Conservation (phyloP, 352 stramenopile species). For the Globisporangium cederbergense region DNA sequence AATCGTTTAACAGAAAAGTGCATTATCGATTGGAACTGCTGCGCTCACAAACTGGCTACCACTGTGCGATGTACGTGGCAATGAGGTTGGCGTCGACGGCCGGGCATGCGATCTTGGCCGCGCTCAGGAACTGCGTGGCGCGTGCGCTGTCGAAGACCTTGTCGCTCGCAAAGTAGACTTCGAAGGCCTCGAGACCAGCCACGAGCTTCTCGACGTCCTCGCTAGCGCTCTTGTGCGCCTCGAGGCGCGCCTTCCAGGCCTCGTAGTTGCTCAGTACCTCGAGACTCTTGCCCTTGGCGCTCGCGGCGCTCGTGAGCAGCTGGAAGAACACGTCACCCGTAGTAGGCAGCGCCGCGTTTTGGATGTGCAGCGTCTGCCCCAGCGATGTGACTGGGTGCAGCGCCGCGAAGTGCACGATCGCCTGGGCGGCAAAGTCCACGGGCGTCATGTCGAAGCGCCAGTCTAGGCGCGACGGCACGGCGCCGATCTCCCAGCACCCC, state of each 20-base stretch:
- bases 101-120: slow-evolving; percentile 39
- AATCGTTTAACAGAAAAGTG: slow-evolving; percentile 10
- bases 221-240: slow-evolving; percentile 23
- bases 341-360: slow-evolving; percentile 47
- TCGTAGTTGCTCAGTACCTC: slow-evolving; percentile 26
- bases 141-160: slow-evolving; percentile 61
- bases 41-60: slow-evolving; percentile 17
- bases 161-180: slow-evolving; percentile 58
- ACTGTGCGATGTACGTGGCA: slow-evolving; percentile 37
- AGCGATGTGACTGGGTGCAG: slow-evolving; percentile 48
- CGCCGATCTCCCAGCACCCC: slow-evolving; percentile 62
- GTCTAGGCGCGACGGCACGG: slow-evolving; percentile 51
- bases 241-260: slow-evolving; percentile 37
- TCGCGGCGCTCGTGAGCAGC: slow-evolving; percentile 23
- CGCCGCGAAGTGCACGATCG: slow-evolving; percentile 79
- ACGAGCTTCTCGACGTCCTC: slow-evolving; percentile 56
- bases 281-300: slow-evolving; percentile 24
- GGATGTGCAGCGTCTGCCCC: slow-evolving; percentile 72
- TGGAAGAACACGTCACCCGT: slow-evolving; percentile 49
- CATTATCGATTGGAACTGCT: slow-evolving; percentile 5
- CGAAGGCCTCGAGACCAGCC: slow-evolving; percentile 58
- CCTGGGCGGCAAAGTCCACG: slow-evolving; percentile 87
- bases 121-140: slow-evolving; percentile 39
- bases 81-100: slow-evolving; percentile 37
- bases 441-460: slow-evolving; percentile 92